Base-by-base conservation (phyloP, 345 rosid species). In the Brassica nigra region DNA sequence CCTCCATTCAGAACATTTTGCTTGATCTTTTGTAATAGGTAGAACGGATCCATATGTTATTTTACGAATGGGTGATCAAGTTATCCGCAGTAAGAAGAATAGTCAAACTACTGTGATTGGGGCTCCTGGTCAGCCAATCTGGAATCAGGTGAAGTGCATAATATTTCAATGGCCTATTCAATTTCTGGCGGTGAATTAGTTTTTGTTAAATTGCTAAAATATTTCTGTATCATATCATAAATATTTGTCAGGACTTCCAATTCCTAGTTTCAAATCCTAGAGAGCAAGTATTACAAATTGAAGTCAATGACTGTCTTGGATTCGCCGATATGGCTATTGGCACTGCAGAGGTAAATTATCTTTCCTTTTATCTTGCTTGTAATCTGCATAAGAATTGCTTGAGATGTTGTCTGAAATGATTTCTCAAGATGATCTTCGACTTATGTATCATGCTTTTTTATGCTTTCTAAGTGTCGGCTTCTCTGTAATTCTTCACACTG, bases 41-140 rank as follows among this genome's bases (percentile, higher is more conserved):
- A 93, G 90, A 92, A 90, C 98, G 28, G 99, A 95, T 87, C 99
- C 99, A 44, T 95, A 89, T 87, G 99, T 95, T 83, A 84, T 89
- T 78, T 82, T 95, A 71, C 83, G 88, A 73, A 76, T 91, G 73
- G 98, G 97, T 54, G 92, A 91, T 85, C 98, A 95, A 88, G 83
- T 82, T 71, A 90, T 95, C 69, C 88, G 93, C 47, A 95, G 99
- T 83, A 95, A 95, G 88, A 95, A 86, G 88, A 93, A 95, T 87
- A 95, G 98, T 77, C 99, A 91, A 81, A 95, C 99, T 61, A 93
- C 99, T 23, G 94, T 95, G 71, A 85, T 81, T 80, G 99, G 99
- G 70, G 84, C 92, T 79, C 99, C 99, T 77, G 99, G 98, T 12
- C 83, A 89, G 84, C 99, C 99, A 52, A 95, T 95, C 76, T 93